Percentiles rank a stretch among this genome's conserved stretches.
These are phyloP conservation scores for Lipomyces kockii DNA, from an alignment of 805 yeast species.

Conservation along the genomic window DNA sequence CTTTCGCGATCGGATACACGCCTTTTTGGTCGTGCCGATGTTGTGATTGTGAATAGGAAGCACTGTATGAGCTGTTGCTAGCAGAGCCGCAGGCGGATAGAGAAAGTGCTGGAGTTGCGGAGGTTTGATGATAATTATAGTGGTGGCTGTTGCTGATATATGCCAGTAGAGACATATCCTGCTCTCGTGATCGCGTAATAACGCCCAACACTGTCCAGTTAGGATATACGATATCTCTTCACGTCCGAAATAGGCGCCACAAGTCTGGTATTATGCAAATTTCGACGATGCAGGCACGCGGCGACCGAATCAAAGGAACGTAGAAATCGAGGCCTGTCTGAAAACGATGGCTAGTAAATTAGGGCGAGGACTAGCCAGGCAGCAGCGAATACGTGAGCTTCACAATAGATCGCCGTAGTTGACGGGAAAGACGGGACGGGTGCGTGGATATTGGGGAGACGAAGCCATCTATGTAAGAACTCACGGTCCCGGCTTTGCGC, in stretches of 20 bases:
- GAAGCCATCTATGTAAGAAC: neutral
- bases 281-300: neutral
- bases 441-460: neutral
- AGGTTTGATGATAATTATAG: neutral
- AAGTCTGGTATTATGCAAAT: no score
- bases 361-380: neutral
- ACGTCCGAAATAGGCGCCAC: no score
- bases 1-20: neutral
- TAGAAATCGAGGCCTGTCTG: no score
- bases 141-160: neutral
- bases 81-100: neutral
- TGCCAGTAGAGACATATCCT: constrained; percentile 1
- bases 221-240: no score
- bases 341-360: no score
- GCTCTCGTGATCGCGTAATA: neutral
- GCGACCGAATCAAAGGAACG: no score
- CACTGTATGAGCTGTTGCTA: neutral
- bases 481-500: neutral
- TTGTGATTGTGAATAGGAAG: neutral
- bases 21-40: neutral
- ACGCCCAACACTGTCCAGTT: neutral
- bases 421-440: constrained; percentile 5
- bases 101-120: neutral
- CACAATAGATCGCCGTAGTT: neutral
- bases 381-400: constrained; percentile 6